Conservation (phyloP, 345 rosid genomes). For the Eucalyptus sp. region DNA sequence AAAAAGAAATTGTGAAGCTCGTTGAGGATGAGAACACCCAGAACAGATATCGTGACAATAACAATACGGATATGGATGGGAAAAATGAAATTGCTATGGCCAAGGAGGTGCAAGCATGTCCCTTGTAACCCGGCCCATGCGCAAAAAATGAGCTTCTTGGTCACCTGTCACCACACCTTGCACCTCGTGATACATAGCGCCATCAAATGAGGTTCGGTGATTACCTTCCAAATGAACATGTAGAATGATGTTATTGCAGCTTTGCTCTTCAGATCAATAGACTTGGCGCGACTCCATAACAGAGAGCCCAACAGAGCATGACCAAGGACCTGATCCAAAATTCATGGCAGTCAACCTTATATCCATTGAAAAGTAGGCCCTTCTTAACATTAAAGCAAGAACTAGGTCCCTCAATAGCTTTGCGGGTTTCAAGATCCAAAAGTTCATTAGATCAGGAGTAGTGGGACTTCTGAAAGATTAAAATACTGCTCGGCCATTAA, state of each 20-base stretch:
- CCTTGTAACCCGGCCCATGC: not conserved
- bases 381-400: not conserved
- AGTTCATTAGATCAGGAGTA: not conserved
- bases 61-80: not conserved
- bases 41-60: not conserved
- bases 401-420: not conserved
- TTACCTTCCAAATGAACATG: conserved; percentile 98
- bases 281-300: conserved; percentile 67
- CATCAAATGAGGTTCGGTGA: not conserved
- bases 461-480: not conserved
- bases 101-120: not conserved
- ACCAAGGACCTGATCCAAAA: conserved; percentile 47
- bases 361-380: not conserved
- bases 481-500: not conserved
- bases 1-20: not conserved
- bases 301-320: conserved; percentile 48
- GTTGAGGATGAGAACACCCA: not conserved
- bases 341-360: not conserved
- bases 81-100: not conserved
- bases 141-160: not conserved
- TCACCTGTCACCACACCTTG: not conserved
- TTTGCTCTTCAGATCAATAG: conserved; percentile 67
- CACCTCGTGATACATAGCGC: not conserved
- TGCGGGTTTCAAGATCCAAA: not conserved
- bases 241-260: conserved; percentile 76